Base-by-base conservation (phyloP, 2,329 filamentous ascomycete species). In the Macrophomina pseudophaseolina region DNA sequence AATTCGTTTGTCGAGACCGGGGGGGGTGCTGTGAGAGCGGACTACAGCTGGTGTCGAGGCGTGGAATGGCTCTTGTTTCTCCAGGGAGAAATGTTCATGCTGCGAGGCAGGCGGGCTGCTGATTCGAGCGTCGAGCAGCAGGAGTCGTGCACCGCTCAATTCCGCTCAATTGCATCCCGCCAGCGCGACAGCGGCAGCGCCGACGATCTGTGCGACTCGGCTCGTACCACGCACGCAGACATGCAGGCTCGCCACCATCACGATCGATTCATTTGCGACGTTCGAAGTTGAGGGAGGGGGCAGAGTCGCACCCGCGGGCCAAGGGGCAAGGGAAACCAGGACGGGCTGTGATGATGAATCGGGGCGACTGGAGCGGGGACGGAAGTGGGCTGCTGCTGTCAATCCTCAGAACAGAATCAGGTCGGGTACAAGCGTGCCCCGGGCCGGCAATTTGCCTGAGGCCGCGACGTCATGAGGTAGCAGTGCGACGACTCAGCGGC, bases 241-340 rank as follows among this genome's bases (percentile, higher is more conserved):
- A 9, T 5, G 11, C 8, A 3, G n/a, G 7, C n/a, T 33, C 56
- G 56, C 40, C 56, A 46, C 56, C 23, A n/a, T 35, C 40, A 46
- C 42, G 56, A 42, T 60, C 56, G 56, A 60, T 46, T 60, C 40
- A 60, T 16, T 46, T 48, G 56, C 56, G 56, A 60, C 56, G 56
- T 60, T 44, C 16, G 56, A 60, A 33, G 56, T 60, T 60, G 56
- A 9, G 23, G n/a, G 38, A 7, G 4, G 46, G 8, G 46, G n/a
- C 6, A 49, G 9, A 53, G 33, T 8, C 1, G 51, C 16, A 1
- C 42, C 42, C 9, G 16, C 51, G 52, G 33, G 35, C 28, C 23
- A 23, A 3, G 35, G 53, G n/a, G 38, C 35, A 23, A 30, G 12
- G 53, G 16, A 14, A 28, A 28, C 8, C 18, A 16, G 30, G 51